phyloP scores from a whole-genome alignment of 1,139 yeast species.

The Hansenula sp. region DNA sequence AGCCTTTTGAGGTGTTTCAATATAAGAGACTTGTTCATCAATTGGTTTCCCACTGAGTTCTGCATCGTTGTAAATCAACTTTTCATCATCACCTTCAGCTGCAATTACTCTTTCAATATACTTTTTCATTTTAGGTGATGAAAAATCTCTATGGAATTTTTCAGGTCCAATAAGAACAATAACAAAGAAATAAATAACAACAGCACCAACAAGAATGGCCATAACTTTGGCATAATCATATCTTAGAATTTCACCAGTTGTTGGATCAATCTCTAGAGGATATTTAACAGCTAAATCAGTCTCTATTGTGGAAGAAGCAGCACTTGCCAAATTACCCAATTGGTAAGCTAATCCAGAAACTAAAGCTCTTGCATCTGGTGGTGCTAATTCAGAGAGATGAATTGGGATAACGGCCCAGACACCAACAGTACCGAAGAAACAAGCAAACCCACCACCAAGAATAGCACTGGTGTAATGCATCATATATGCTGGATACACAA shows the following conservation, averaged over 20 bases:
- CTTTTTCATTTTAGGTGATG: conserved; percentile 24
- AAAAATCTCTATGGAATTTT: conserved; percentile 30
- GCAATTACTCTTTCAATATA: conserved; percentile 21
- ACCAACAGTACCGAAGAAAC: conserved; percentile 52
- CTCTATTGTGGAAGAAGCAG: conserved; percentile 62
- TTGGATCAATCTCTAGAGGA: conserved; percentile 31
- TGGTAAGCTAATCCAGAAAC: conserved; percentile 53
- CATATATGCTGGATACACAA: conserved; percentile 50
- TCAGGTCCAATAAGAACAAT: conserved; percentile 51
- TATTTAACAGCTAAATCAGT: conserved; percentile 46
- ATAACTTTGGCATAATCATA: conserved; percentile 44
- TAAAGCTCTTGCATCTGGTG: conserved; percentile 49
- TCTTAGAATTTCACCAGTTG: conserved; percentile 19
- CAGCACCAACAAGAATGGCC: conserved; percentile 59
- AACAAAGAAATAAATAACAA: conserved; percentile 43
- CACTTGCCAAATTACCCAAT: conserved; percentile 54
- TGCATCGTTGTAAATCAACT: too few relatives aligned
- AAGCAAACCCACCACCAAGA: conserved; percentile 44
- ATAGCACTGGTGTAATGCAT: conserved; percentile 31
- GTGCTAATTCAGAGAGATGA: conserved; percentile 52
- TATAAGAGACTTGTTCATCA: not conserved
- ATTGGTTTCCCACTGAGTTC: not conserved
- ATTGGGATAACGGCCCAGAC: conserved; percentile 55
- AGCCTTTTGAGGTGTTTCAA: too few relatives aligned
- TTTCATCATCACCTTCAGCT: conserved; percentile 9